These are phyloP conservation scores for Fomitopsis serialis DNA, from an alignment of 768 basidiomycete species.

Conservation along the genomic window DNA sequence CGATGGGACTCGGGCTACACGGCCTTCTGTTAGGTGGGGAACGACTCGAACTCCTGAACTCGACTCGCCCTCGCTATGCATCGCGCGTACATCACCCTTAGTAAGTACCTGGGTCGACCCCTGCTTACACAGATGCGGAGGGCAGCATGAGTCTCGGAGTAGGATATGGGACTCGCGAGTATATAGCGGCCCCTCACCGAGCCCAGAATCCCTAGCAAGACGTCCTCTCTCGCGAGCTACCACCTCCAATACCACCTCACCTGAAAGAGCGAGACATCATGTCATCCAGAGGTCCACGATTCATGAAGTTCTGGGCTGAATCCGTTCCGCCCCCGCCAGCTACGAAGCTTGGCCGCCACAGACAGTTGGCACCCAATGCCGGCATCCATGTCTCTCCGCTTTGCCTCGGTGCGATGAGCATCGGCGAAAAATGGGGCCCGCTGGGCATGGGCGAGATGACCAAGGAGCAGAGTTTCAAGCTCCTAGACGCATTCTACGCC, in stretches of 20 bases:
- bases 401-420: conserved; percentile 43
- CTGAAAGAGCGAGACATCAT: neutral
- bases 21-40: too few species aligned
- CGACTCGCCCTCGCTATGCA: too few species aligned
- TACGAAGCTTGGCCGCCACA: conserved; percentile 29
- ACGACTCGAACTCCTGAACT: too few species aligned
- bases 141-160: neutral
- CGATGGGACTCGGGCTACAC: too few species aligned
- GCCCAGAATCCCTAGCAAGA: neutral
- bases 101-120: too few species aligned
- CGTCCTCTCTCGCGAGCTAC: neutral
- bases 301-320: neutral
- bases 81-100: too few species aligned
- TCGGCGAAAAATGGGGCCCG: conserved; percentile 38
- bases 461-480: conserved; percentile 37
- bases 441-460: conserved; percentile 36
- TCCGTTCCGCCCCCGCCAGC: conserved; percentile 10
- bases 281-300: neutral
- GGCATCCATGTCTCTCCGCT: conserved; percentile 46
- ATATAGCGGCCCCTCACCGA: neutral
- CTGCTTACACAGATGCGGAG: too few species aligned
- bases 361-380: conserved; percentile 34
- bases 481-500: conserved; percentile 41
- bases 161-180: neutral
- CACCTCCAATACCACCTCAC: neutral